phyloP scores from a whole-genome alignment of 768 basidiomycete genomes.

The Mycena galericulata region DNA sequence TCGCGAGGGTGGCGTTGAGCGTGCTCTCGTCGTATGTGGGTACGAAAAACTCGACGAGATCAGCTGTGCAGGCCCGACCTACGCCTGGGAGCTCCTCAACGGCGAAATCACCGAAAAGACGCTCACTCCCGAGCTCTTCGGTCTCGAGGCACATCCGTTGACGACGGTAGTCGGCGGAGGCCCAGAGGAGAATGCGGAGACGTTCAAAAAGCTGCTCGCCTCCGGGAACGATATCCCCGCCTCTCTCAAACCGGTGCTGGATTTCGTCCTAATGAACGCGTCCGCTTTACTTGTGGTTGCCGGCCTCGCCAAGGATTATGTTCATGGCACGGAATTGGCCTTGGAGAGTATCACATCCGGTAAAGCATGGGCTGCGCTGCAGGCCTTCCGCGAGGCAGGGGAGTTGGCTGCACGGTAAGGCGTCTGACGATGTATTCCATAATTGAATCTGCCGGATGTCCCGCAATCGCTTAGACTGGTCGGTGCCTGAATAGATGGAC shows the following conservation, averaged over 20 bases:
- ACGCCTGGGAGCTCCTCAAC: constrained; percentile 83
- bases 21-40: constrained; percentile 94
- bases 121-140: constrained; percentile 82
- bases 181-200: constrained; percentile 85
- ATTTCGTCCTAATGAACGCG: constrained; percentile 93
- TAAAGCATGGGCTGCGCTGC: constrained; percentile 68
- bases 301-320: constrained; percentile 76
- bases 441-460: too few species aligned
- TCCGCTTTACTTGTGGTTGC: constrained; percentile 90
- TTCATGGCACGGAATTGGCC: constrained; percentile 79
- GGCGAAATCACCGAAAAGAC: constrained; percentile 72
- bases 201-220: constrained; percentile 73
- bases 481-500: too few species aligned
- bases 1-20: constrained; percentile 76
- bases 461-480: too few species aligned
- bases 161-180: constrained; percentile 75
- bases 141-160: constrained; percentile 78
- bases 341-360: constrained; percentile 69
- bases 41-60: constrained; percentile 95
- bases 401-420: neutral
- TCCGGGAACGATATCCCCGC: constrained; percentile 68
- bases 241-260: constrained; percentile 70
- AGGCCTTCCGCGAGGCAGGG: constrained; percentile 62
- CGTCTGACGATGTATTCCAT: neutral
- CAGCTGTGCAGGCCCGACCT: constrained; percentile 91